Evolutionary conservation across 2,329 filamentous ascomycete species (phyloP), one percentile per base, ranked within the genome.

Genomic region (Ceratocystis colombiana): DNA sequence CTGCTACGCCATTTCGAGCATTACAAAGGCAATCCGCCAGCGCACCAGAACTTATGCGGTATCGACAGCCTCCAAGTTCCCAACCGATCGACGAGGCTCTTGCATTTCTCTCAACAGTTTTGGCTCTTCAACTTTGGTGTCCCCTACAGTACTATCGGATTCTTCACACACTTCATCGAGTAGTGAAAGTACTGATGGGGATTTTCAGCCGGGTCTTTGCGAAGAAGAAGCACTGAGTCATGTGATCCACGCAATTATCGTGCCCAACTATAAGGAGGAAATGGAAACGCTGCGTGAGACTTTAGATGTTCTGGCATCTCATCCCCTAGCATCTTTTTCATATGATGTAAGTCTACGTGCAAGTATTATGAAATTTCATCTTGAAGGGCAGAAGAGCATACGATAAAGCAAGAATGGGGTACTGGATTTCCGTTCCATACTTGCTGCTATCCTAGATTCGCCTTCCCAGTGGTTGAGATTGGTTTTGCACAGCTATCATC

Each of bases 251-350:
- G 84, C 83, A 15, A 87, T 90, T 68, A 78, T 89, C 69, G 79
- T 90, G 55, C 87, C 87, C 20, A 88, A 88, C 71, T 90, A 89
- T 76, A 88, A 88, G 74, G 87, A 90, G 73, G 86, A 89, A 66
- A 76, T 85, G 66, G 84, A 87, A 67, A 88, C 84, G 0, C 76
- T 89, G 61, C 79, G 82, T 69, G 85, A 88, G 72, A 89, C 87
- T 0, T 75, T 90, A 22, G 82, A 85, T 50, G 86, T 89, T 25
- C 75, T 89, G 68, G 85, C 85, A 4, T 86, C 81, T 37, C 87
- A 90, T 71, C 79, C 83, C 0, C 81, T 83, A 70, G 87, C 87
- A 30, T 77, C 79, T 65, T 78, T 77, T 70, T 83, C 80, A 62
- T 90, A 89, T 73, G 87, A 89, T 78, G 87, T 89, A 75, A 79